Conservation (phyloP, 163 green algal genomes). For the Botryococcus braunii region DNA sequence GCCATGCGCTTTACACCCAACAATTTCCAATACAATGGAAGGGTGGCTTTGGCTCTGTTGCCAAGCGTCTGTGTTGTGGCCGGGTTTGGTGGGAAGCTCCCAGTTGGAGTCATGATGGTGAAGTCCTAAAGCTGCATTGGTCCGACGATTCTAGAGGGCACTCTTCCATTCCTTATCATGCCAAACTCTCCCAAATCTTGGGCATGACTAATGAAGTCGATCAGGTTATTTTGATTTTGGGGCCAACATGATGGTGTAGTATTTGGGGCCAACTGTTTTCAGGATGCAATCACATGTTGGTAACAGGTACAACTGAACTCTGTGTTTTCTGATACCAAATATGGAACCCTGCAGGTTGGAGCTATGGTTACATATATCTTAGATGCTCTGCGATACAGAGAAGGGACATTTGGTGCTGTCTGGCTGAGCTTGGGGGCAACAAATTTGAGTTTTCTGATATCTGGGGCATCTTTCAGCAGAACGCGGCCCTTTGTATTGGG, state of each 20-base stretch:
- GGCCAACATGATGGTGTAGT: background rate
- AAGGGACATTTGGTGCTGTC: conserved; percentile 47
- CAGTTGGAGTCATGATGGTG: conserved; percentile 49
- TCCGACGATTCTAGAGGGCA: background rate
- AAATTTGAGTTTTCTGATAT: conserved; percentile 50
- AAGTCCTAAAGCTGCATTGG: conserved; percentile 2
- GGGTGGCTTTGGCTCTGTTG: conserved; percentile 33
- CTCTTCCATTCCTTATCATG: background rate
- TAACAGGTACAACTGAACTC: background rate
- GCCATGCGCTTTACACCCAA: conserved; percentile 19
- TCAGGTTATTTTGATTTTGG: background rate
- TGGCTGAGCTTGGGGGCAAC: conserved; percentile 65
- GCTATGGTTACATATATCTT: conserved; percentile 80
- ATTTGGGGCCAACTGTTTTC: background rate
- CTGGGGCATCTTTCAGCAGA: conserved; percentile 14
- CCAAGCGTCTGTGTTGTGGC: conserved; percentile 44
- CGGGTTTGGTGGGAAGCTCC: conserved; percentile 39
- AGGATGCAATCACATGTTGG: background rate
- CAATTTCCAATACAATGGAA: conserved; percentile 37
- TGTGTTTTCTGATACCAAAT: background rate
- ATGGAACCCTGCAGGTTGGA: conserved; percentile 35
- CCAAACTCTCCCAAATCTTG: background rate
- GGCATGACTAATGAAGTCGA: background rate
- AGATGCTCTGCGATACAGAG: conserved; percentile 56
- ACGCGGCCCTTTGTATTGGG: conserved; percentile 20